A percentile compares a stretch with the other conserved stretches of the same genome.
phyloP scores from a whole-genome alignment of 352 stramenopile species.

The Globisporangium viniferum region DNA sequence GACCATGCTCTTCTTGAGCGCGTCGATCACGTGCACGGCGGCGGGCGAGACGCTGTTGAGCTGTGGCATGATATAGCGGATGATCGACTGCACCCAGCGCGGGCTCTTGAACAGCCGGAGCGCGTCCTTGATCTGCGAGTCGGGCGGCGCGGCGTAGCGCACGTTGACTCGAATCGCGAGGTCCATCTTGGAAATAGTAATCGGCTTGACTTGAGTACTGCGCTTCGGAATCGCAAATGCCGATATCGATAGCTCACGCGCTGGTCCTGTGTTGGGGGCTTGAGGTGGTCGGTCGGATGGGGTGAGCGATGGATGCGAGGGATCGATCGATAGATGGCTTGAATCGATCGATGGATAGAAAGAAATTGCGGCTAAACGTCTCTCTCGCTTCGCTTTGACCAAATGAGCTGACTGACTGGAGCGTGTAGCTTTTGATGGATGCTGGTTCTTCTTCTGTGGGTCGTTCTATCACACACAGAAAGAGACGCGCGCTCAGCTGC shows the following conservation, averaged over 20 bases:
- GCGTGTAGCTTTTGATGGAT: not conserved
- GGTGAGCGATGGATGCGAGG: not conserved
- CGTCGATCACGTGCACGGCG: conserved; percentile 53
- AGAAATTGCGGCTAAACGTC: not conserved
- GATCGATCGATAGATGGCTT: conserved; percentile 4
- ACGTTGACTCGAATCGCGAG: conserved; percentile 88
- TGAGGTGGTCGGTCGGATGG: not conserved
- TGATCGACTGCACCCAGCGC: conserved; percentile 89
- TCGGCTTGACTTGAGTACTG: conserved; percentile 1
- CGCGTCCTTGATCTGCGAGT: conserved; percentile 88
- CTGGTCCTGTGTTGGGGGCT: not conserved
- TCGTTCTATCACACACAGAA: not conserved
- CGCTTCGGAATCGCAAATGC: conserved; percentile 11
- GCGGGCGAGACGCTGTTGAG: conserved; percentile 81
- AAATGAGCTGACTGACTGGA: not conserved
- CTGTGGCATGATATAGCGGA: conserved; percentile 88
- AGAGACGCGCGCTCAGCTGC: not conserved
- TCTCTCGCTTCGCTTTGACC: not conserved
- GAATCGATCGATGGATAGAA: conserved; percentile 11
- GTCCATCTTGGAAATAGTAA: conserved; percentile 45
- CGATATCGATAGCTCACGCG: not conserved
- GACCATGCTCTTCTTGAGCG: conserved; percentile 45
- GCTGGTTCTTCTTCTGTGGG: conserved; percentile 9
- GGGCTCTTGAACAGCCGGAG: conserved; percentile 85
- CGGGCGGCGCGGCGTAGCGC: conserved; percentile 75